Evolutionary conservation across 179 eudicot species (phyloP), one percentile per base, ranked within the genome.

Genomic region (Silene noctiflora): DNA sequence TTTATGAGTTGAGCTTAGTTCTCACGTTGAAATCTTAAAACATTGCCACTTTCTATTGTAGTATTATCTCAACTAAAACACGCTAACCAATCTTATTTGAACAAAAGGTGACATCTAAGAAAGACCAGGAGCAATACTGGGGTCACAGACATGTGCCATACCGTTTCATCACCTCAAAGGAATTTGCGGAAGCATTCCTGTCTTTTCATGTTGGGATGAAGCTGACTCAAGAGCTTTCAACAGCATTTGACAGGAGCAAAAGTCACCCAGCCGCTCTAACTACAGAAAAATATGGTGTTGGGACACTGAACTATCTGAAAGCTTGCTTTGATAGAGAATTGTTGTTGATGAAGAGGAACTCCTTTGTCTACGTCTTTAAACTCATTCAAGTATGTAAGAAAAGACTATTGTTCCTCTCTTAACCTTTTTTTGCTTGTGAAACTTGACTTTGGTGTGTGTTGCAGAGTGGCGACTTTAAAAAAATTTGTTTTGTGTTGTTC

Each of bases 111-210:
- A 84, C 87, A 4, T 84, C 87, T 42, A 84, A 84, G 87, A 82
- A 84, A 75, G 87, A 84, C 77, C 87, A 84, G 46, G 72, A 74
- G 64, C 87, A 84, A 55, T 84, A 84, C 14, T 84, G 87, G 87
- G 42, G 71, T 14, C 67, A 74, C 59, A 70, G 55, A 5, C 31
- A 79, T 46, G 79, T 79, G 58, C 85, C 85, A n/a, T 84, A 84
- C 73, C 79, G 77, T 13, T 84, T 79, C 67, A 61, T 84, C 9
- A 39, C 77, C 29, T 70, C 85, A n/a, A 84, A 77, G 80, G 85
- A 82, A 44, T 79, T 84, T 6, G 75, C 79, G 1, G 87, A 84
- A 19, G 85, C 83, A 35, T 84, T 79, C 62, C 81, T 74, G 60
- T 84, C 85, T 35, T 84, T 84, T 62, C 87, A 84, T 67, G 77